Evolutionary conservation across 345 rosid species (phyloP), one percentile per base, ranked within the genome.

Genomic region (Citrus sp.): DNA sequence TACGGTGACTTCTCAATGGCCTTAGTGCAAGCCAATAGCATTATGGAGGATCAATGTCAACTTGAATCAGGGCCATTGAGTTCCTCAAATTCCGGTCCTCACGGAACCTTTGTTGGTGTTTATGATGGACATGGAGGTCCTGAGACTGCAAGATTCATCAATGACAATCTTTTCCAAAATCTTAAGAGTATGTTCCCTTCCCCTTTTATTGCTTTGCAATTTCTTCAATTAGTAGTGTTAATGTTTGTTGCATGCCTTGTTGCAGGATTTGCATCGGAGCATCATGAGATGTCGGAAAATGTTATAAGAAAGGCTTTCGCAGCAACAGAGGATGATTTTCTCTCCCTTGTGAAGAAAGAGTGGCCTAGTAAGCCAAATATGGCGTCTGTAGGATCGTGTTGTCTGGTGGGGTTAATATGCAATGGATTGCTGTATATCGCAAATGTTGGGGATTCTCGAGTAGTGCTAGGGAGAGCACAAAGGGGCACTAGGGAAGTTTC

Each of bases 101-200:
- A 72, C 4, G 97, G 94, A 28, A 91, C 95, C 9, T 91, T 91
- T 32, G 77, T 91, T 49, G 96, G 98, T 5, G 86, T 94, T 2
- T 89, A 92, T 60, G 98, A 94, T 85, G 98, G 98, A 8, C 98
- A 92, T 82, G 97, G 89, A 71, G 98, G 98, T 58, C 84, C 87
- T 25, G 93, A 93, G 80, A 86, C 97, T 77, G 85, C 98, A n/a
- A 82, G 82, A 56, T 95, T 90, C 76, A 76, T 93, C 81, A 80
- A 74, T 24, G 78, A 87, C 84, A 90, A 84, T 75, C 89, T 93
- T 60, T 93, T 89, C 84, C 49, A 70, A 73, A 88, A 92, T 71
- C 80, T 95, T 75, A 89, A 88, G 87, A 82, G 97, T 93, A 91
- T 69, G 90, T 74, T 30, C 49, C 51, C 61, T 21, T 46, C 18